A percentile compares a stretch with the other conserved stretches of the same genome.
These are phyloP conservation scores for Penicillium frequentans DNA, from an alignment of 2,329 filamentous ascomycete genomes.

Conservation along the genomic window DNA sequence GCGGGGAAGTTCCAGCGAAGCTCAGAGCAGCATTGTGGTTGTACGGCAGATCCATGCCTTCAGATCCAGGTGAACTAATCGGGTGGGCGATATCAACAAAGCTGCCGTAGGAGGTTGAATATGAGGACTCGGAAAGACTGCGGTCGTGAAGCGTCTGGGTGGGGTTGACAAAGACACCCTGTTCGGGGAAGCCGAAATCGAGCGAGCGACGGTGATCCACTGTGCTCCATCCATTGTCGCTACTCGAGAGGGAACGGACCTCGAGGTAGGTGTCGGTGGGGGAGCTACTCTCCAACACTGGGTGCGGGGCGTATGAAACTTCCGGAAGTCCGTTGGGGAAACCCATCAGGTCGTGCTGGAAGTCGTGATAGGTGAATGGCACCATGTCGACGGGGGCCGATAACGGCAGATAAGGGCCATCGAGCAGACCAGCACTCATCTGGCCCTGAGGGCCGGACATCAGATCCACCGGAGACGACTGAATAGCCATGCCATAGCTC, in stretches of 20 bases:
- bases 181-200: conserved; percentile 63
- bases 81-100: conserved; percentile 81
- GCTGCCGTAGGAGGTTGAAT: conserved; percentile 71
- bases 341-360: conserved; percentile 67
- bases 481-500: conserved; percentile 54
- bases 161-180: conserved; percentile 81
- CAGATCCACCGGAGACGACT: conserved; percentile 53
- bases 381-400: conserved; percentile 64
- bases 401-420: conserved; percentile 58
- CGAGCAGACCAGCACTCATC: conserved; percentile 62
- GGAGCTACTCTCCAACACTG: conserved; percentile 57
- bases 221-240: conserved; percentile 83
- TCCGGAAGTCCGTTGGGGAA: conserved; percentile 53
- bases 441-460: conserved; percentile 61
- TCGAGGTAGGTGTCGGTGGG: conserved; percentile 81
- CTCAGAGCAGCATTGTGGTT: conserved; percentile 27
- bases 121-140: conserved; percentile 81
- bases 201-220: conserved; percentile 74
- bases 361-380: conserved; percentile 74
- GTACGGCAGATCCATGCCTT: conserved; percentile 62
- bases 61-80: conserved; percentile 80
- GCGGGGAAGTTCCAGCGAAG: conserved; percentile 19
- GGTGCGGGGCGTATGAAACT: conserved; percentile 43
- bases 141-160: conserved; percentile 85
- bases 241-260: conserved; percentile 79